phyloP scores from a whole-genome alignment of 2,329 filamentous ascomycete species.

The Diaporthe sp. region DNA sequence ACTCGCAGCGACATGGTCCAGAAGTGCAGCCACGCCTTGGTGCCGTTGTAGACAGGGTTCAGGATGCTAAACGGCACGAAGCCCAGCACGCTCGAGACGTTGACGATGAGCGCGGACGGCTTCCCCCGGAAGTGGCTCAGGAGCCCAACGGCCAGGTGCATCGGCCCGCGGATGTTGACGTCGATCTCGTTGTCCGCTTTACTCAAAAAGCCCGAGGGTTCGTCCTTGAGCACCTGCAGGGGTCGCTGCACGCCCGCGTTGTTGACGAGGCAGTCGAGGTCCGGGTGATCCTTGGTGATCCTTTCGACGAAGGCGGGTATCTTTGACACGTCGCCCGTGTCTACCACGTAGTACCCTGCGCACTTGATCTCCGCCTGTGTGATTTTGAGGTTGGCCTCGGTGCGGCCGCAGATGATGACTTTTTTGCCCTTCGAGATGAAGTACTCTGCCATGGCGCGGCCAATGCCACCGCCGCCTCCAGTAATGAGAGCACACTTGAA shows the following conservation, averaged over 20 bases:
- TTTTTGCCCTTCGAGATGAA: slow-evolving; percentile 58
- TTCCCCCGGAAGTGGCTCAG: slow-evolving; percentile 60
- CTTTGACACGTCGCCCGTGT: slow-evolving; percentile 56
- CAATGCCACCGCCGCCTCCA: slow-evolving; percentile 63
- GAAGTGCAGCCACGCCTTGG: slow-evolving; percentile 68
- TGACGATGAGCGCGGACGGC: slow-evolving; percentile 57
- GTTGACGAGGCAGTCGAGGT: slow-evolving; percentile 68
- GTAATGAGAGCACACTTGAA: slow-evolving; percentile 60
- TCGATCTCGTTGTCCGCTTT: slow-evolving; percentile 67
- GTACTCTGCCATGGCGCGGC: slow-evolving; percentile 58
- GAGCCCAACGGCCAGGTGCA: slow-evolving; percentile 63
- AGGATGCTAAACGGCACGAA: slow-evolving; percentile 63
- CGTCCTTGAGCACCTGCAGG: slow-evolving; percentile 53
- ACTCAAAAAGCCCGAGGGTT: slow-evolving; percentile 53
- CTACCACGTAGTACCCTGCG: slow-evolving; percentile 61
- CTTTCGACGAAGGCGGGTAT: slow-evolving; percentile 57
- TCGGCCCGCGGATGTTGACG: slow-evolving; percentile 67
- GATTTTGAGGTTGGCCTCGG: slow-evolving; percentile 60
- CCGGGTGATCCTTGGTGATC: slow-evolving; percentile 59
- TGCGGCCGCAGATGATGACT: slow-evolving; percentile 64
- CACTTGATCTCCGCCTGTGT: slow-evolving; percentile 56
- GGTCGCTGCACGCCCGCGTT: slow-evolving; percentile 69
- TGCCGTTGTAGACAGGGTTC: slow-evolving; percentile 69
- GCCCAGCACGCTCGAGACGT: slow-evolving; percentile 64
- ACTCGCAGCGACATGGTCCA: slow-evolving; percentile 65